Base-by-base conservation (phyloP, 805 yeast genomes). In the Monosporozyma solicola region DNA sequence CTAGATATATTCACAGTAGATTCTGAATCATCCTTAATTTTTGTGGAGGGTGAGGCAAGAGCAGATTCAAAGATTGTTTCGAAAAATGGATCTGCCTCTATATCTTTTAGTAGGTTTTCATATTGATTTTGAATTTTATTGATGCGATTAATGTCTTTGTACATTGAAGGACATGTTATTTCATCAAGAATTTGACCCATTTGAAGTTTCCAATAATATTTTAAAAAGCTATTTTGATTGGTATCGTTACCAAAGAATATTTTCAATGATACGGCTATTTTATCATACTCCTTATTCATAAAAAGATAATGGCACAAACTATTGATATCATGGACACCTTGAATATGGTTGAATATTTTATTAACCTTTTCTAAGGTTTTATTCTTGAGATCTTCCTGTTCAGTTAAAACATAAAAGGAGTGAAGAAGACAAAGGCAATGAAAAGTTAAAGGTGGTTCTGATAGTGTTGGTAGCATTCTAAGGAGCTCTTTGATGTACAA, bases 401-500 rank as follows among this genome's bases (percentile, higher is more conserved):
- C 62, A 2, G 63, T 59, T 1, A 64, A 43, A 7, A 16, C 27
- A 51, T 67, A 66, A 48, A 60, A 66, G 10, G 56, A 51, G 33
- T 54, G 47, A 24, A 65, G 51, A 44, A 53, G 57, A 44, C 49
- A 51, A 13, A 64, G 48, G 22, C 63, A 51, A 15, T 52, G 54
- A 47, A 56, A 66, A 3, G 63, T 60, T 7, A 59, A 53, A 5
- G 61, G 51, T 5, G 72, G 70, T 10, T 64, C 68, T 5, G 56
- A 55, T 7, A 68, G 37, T 1, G 67, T 58, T 3, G 65, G 59
- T 16, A 75, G 61, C 11, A 80, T 61, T 37, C 68, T 71, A 5
- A 68, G 65, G 39, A 79, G 70, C 58, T 85, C 91, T 5, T 70
- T 70, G 3, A 75, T 57, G 64, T 76, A 84, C 61, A 74, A 81